phyloP scores from a whole-genome alignment of 805 yeast species.

The Ogataea pilisensis region DNA sequence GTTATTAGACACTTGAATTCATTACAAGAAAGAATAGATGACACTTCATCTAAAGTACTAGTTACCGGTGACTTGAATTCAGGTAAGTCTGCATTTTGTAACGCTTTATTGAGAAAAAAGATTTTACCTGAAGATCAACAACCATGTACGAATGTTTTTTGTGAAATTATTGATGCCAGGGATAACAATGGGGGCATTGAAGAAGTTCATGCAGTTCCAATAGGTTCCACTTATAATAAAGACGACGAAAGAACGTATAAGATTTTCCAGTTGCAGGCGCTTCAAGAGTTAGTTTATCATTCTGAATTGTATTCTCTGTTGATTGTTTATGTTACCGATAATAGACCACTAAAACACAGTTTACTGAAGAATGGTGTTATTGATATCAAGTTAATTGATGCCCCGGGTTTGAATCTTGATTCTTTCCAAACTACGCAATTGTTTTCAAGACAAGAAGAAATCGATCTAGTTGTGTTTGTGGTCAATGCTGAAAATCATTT shows the following conservation, averaged over 20 bases:
- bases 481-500: slow-evolving; percentile 95
- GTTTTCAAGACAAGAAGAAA: slow-evolving; percentile 94
- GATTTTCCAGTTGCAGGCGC: slow-evolving; percentile 45
- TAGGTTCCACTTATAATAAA: slow-evolving; percentile 46
- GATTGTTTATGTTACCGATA: slow-evolving; percentile 79
- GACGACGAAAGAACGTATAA: slow-evolving; percentile 65
- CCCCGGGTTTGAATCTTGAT: slow-evolving; percentile 94
- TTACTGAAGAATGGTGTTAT: slow-evolving; percentile 84
- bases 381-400: slow-evolving; percentile 90
- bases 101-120: slow-evolving; percentile 73
- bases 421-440: slow-evolving; percentile 92
- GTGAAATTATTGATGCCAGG: slow-evolving; percentile 85
- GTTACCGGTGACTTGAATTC: slow-evolving; percentile 97
- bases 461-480: slow-evolving; percentile 92
- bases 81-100: slow-evolving; percentile 95
- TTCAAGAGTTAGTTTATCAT: slow-evolving; percentile 68
- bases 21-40: slow-evolving; percentile 79
- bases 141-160: slow-evolving; percentile 94
- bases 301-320: slow-evolving; percentile 68
- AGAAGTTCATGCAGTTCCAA: slow-evolving; percentile 88
- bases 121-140: slow-evolving; percentile 94
- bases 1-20: slow-evolving; percentile 65
- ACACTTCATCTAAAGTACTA: slow-evolving; percentile 87
- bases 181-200: slow-evolving; percentile 66
- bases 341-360: slow-evolving; percentile 61